These are phyloP conservation scores for Sparassis latifolia DNA, from an alignment of 1,284 basidiomycete species.

Conservation along the genomic window DNA sequence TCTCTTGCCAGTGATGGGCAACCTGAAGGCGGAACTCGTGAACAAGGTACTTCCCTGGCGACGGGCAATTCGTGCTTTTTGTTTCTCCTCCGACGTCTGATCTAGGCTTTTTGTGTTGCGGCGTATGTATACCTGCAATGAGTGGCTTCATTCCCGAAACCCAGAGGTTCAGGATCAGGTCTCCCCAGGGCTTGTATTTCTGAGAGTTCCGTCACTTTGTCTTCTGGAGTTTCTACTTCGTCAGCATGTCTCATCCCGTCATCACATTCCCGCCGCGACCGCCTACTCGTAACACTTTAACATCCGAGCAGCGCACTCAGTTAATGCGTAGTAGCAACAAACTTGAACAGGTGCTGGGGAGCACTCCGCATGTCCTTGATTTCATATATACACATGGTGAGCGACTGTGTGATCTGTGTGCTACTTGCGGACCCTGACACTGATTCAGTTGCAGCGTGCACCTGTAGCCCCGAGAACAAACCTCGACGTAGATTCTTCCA, in stretches of 20 bases:
- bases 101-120: neutral
- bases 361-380: slow-evolving; percentile 55
- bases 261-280: slow-evolving; percentile 49
- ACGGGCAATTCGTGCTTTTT: too few relatives aligned
- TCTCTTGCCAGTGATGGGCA: too few relatives aligned
- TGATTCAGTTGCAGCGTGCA: neutral
- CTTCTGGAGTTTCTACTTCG: neutral
- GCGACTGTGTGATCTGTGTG: slow-evolving; percentile 1
- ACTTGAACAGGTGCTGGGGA: slow-evolving; percentile 52
- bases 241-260: slow-evolving; percentile 15
- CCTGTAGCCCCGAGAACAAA: neutral
- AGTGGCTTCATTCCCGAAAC: neutral
- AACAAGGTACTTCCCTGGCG: too few relatives aligned
- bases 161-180: neutral
- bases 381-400: slow-evolving; percentile 7
- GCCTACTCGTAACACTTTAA: slow-evolving; percentile 53
- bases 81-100: neutral
- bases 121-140: slow-evolving; percentile 1
- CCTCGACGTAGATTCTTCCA: neutral
- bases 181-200: neutral
- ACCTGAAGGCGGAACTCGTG: too few relatives aligned
- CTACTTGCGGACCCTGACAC: neutral
- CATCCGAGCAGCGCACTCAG: slow-evolving; percentile 44
- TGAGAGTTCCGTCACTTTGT: neutral
- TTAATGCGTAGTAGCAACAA: slow-evolving; percentile 56